A percentile compares a stretch with the other conserved stretches of the same genome.
phyloP scores from a whole-genome alignment of 2,329 filamentous ascomycete genomes.

The Fusarium sacchari region DNA sequence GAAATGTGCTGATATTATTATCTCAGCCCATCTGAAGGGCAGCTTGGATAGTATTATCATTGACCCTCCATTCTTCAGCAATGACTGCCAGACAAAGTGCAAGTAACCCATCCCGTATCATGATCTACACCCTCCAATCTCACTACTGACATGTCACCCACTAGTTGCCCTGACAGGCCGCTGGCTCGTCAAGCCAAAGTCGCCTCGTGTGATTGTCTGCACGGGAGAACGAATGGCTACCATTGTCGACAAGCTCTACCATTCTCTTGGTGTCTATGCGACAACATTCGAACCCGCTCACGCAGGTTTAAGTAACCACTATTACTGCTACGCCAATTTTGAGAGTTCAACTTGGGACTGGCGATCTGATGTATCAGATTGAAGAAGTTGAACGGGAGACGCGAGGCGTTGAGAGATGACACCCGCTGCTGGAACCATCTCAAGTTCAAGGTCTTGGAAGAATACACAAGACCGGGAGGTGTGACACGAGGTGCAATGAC shows the following conservation, averaged over 20 bases:
- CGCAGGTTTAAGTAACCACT: conserved; percentile 82
- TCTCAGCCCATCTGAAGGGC: conserved; percentile 65
- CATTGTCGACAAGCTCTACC: conserved; percentile 74
- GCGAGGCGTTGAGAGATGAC: not conserved
- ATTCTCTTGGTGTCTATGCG: conserved; percentile 67
- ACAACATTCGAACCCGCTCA: conserved; percentile 77
- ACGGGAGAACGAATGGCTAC: conserved; percentile 81
- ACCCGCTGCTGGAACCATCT: not conserved
- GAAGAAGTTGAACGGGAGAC: not conserved
- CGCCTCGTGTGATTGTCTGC: conserved; percentile 68
- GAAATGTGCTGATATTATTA: not conserved
- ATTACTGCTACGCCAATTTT: conserved; percentile 82
- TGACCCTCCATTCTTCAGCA: conserved; percentile 82
- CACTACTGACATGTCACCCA: conserved; percentile 25
- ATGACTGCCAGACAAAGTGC: conserved; percentile 85
- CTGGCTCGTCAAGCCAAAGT: conserved; percentile 69
- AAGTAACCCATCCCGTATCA: conserved; percentile 25
- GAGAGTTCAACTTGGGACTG: conserved; percentile 67
- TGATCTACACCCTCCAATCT: not conserved
- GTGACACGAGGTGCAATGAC: not conserved
- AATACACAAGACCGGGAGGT: not conserved
- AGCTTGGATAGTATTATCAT: conserved; percentile 75
- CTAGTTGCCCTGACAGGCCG: conserved; percentile 78
- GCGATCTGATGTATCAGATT: conserved; percentile 35
- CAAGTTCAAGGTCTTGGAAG: not conserved